Evolutionary conservation across 2,329 filamentous ascomycete species (phyloP).

Genomic region (Aspergillus tamarii): DNA sequence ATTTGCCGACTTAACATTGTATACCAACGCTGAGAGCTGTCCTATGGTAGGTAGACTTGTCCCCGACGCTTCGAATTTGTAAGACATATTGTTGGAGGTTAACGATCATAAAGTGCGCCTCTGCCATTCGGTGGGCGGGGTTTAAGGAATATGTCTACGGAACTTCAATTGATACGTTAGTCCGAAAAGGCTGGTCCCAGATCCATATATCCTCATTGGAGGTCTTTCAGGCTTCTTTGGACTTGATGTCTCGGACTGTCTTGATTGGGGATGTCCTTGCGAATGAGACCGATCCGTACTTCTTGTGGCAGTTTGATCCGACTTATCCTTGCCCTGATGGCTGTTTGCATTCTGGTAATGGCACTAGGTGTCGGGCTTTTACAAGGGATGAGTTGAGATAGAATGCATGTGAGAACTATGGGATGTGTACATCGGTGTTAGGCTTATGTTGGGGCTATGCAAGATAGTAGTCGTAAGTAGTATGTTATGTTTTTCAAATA

Average conservation of each 20-base stretch:
- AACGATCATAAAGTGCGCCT: slow-evolving; percentile 48
- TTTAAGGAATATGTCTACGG: slow-evolving; percentile 61
- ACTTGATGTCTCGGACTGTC: slow-evolving; percentile 42
- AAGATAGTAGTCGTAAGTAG: background rate
- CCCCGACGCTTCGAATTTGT: background rate
- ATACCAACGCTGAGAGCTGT: slow-evolving; percentile 62
- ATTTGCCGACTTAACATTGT: slow-evolving; percentile 54
- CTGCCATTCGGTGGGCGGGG: slow-evolving; percentile 59
- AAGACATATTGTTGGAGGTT: background rate
- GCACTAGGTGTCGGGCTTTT: background rate
- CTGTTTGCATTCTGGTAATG: background rate
- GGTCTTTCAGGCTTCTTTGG: slow-evolving; percentile 43
- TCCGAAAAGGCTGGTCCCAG: slow-evolving; percentile 55
- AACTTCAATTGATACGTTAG: slow-evolving; percentile 52
- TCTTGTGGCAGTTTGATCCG: slow-evolving; percentile 57
- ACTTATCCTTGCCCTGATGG: background rate
- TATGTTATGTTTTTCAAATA: background rate
- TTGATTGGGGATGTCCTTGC: slow-evolving; percentile 52
- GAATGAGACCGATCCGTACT: slow-evolving; percentile 59
- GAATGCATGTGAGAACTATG: background rate
- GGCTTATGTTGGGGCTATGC: background rate
- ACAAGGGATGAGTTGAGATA: background rate
- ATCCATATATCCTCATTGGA: slow-evolving; percentile 52
- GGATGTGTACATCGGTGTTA: background rate
- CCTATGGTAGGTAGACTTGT: slow-evolving; percentile 47